Conservation (phyloP, 139 green algal species). For the Coccomyxa sp. region DNA sequence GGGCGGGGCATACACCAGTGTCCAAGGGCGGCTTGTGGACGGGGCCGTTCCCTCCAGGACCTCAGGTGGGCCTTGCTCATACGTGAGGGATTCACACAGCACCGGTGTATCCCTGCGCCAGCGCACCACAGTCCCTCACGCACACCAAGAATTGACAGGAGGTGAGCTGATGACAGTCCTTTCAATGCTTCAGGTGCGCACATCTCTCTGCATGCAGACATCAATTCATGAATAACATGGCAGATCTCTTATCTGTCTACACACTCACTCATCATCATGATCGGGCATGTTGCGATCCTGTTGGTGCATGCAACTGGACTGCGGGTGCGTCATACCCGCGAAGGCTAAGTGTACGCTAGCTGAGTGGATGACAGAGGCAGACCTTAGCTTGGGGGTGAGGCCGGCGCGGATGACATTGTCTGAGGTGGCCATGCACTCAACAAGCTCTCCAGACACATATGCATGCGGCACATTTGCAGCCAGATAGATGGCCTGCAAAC, state of each 20-base stretch:
- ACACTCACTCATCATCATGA: too few relatives aligned
- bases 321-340: too few relatives aligned
- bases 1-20: slow-evolving; percentile 67
- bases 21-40: slow-evolving; percentile 16
- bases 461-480: slow-evolving; percentile 95
- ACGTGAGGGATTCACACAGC: slow-evolving; percentile 88
- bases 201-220: too few relatives aligned
- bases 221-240: too few relatives aligned
- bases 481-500: slow-evolving; percentile 72
- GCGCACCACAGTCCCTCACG: too few relatives aligned
- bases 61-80: slow-evolving; percentile 51
- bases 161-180: too few relatives aligned
- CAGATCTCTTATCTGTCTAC: too few relatives aligned
- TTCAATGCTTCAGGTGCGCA: too few relatives aligned
- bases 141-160: too few relatives aligned
- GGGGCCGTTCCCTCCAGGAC: slow-evolving; percentile 34
- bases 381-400: slow-evolving; percentile 89
- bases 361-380: background rate
- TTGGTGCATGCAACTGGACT: too few relatives aligned
- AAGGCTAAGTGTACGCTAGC: too few relatives aligned
- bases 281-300: too few relatives aligned
- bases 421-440: slow-evolving; percentile 92
- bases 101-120: slow-evolving; percentile 64
- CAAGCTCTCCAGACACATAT: slow-evolving; percentile 82
- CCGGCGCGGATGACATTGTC: slow-evolving; percentile 98